These are phyloP conservation scores for Phlyctochytrium planicorne DNA, from an alignment of 192 early-diverging fungal species.

Conservation along the genomic window DNA sequence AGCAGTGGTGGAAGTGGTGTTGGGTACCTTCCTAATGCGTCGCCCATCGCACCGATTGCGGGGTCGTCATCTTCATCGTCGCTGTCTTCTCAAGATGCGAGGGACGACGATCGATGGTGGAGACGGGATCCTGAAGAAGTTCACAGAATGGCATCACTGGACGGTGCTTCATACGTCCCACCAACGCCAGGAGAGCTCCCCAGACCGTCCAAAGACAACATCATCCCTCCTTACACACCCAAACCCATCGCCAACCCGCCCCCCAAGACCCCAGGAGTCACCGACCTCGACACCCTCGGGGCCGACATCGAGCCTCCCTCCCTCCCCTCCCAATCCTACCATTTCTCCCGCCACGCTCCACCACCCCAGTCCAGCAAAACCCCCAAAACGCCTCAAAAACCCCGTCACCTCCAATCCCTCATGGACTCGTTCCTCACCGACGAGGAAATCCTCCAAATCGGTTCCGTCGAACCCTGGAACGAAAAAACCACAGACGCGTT, in stretches of 20 bases:
- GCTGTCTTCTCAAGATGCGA: background rate
- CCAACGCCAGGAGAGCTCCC: background rate
- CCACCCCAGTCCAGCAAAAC: too few species aligned
- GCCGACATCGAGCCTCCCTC: background rate
- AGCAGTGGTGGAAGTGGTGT: slow-evolving; percentile 33
- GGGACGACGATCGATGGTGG: background rate
- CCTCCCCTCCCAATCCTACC: background rate
- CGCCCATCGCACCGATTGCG: background rate
- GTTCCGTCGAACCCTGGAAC: slow-evolving; percentile 3
- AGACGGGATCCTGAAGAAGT: background rate
- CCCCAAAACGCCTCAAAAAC: background rate
- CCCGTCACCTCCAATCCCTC: background rate
- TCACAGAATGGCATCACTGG: background rate
- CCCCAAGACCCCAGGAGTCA: background rate
- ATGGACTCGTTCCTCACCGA: slow-evolving; percentile 5
- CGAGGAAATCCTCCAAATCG: background rate
- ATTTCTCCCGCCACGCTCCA: background rate
- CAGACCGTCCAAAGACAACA: background rate
- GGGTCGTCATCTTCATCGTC: too few species aligned
- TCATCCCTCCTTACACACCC: background rate
- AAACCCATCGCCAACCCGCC: background rate
- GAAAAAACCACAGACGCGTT: background rate
- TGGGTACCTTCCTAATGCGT: background rate
- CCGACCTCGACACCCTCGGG: background rate
- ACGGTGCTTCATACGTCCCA: slow-evolving; percentile 1